These are phyloP conservation scores for Avena sativa DNA, from an alignment of 176 grass and related monocot species.

Conservation along the genomic window DNA sequence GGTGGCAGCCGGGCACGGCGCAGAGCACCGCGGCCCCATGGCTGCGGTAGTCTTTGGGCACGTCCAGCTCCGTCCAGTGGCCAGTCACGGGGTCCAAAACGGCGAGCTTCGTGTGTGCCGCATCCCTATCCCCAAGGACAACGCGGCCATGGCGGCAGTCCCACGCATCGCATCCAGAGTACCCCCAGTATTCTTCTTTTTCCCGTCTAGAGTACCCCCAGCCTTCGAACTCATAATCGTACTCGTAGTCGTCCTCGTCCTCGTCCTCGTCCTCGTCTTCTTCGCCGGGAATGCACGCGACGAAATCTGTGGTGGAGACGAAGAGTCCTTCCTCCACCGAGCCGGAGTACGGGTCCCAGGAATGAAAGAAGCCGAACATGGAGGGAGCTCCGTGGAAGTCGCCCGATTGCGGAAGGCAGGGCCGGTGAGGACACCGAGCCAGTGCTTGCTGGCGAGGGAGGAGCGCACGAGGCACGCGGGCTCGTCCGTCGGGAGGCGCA, in stretches of 20 bases:
- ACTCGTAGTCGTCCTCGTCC: not conserved
- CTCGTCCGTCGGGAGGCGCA: not conserved
- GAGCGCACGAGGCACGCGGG: not conserved
- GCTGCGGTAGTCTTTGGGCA: not conserved
- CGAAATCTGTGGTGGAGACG: not conserved
- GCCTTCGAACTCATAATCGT: not conserved
- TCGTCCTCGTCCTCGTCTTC: not conserved
- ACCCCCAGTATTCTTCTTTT: not conserved
- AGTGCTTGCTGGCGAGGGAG: not conserved
- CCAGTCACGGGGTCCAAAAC: not conserved
- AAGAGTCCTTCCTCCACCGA: not conserved
- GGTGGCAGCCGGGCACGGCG: not conserved
- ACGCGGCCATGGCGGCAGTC: slow-evolving; percentile 6
- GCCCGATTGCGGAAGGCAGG: not conserved
- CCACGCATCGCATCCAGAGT: not conserved
- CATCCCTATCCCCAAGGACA: not conserved
- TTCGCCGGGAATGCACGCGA: not conserved
- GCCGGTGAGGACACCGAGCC: not conserved
- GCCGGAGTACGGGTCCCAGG: not conserved
- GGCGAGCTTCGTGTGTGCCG: not conserved
- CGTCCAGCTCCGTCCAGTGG: not conserved
- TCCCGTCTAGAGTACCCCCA: too few species aligned
- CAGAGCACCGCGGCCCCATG: not conserved
- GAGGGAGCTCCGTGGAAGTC: slow-evolving; percentile 21
- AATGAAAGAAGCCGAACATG: not conserved